Evolutionary conservation across 2,329 filamentous ascomycete genomes (phyloP), one percentile per base, ranked within the genome.

Genomic region (Chaetomium sp.): DNA sequence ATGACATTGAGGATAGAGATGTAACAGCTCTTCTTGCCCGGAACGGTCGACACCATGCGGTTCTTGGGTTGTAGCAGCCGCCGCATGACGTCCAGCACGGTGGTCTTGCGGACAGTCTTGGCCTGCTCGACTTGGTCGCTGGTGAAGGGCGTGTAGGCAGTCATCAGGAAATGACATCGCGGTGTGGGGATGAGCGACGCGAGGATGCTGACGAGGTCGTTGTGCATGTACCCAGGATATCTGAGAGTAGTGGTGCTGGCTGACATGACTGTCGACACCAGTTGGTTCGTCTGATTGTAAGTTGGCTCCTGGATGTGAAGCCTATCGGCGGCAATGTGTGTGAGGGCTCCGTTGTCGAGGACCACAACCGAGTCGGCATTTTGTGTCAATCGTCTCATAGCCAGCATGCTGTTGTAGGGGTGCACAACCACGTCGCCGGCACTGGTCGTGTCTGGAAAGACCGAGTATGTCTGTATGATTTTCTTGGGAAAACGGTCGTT

Each of bases 181-280:
- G 95, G 96, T 0, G 94, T 99, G 1, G 95, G 95, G 67, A 99
- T 98, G 50, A 99, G 85, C 23, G 93, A 96, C 27, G 96, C 95
- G 64, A 99, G 85, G 72, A 99, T 98, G 78, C 94, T 95, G 74
- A 97, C 93, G 19, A 99, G 89, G 75, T 99, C 95, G 78, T 99
- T 99, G 82, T 99, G 95, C 95, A 99, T 99, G 80, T 99, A 99
- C 47, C 95, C 95, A 1, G 95, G 95, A 76, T 99, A 99, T 74
- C 95, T 87, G 58, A 99, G 87, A 2, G 96, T 97, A 10, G 94
- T 98, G 4, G 95, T 99, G 75, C 92, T 96, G 47, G 95, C 95
- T 42, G 93, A 97, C 95, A 99, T 99, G 76, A 99, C 96, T 1
- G 96, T 99, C 8, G 93, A 95, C 4, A 95, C 94, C 42, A 99